Evolutionary conservation across 1,284 basidiomycete genomes (phyloP), one percentile per base, ranked within the genome.

Genomic region (Sparassis latifolia): DNA sequence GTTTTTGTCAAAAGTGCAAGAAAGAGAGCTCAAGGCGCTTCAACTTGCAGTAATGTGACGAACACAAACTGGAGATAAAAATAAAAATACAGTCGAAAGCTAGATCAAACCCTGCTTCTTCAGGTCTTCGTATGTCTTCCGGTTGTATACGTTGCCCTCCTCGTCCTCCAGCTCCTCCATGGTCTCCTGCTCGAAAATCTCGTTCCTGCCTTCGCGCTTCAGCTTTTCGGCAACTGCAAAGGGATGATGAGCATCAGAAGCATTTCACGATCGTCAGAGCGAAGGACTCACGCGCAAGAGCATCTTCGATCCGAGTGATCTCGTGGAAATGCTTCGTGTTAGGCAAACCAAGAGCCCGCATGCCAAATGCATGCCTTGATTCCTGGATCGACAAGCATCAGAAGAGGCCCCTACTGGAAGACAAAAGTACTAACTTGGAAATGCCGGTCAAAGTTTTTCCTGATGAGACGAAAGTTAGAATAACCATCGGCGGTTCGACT

Each of bases 261-360:
- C n/a, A 35, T 7, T 10, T 2, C 31, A 9, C 27, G n/a, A 39
- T 10, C 27, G 38, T 28, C 9, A 42, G 3, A 33, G n/a, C n/a
- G 10, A 9, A 10, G n/a, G 3, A 80, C 89, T 62, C 64, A 96
- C 93, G 75, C 44, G 93, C 84, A 53, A 98, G 80, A 0, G 95
- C 97, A 73, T 99, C 97, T 61, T 93, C 89, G 58, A 99, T 99
- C 48, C 88, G 82, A 27, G 95, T 99, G 56, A 99, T 97, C 68
- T 97, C 96, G 62, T 97, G 92, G 76, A 99, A 99, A 70, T 99
- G 97, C 66, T 96, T 96, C 1, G 95, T 97, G 61, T 98, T 99
- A 1, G 97, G 97, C 56, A 99, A 74, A 12, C 97, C 97, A 32
- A 99, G 77, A 3, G 97, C 96, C 40, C 94, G 86, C 93, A 99